Conservation (phyloP, 169 alveolate genomes). For the Cyclospora cayetanensis region DNA sequence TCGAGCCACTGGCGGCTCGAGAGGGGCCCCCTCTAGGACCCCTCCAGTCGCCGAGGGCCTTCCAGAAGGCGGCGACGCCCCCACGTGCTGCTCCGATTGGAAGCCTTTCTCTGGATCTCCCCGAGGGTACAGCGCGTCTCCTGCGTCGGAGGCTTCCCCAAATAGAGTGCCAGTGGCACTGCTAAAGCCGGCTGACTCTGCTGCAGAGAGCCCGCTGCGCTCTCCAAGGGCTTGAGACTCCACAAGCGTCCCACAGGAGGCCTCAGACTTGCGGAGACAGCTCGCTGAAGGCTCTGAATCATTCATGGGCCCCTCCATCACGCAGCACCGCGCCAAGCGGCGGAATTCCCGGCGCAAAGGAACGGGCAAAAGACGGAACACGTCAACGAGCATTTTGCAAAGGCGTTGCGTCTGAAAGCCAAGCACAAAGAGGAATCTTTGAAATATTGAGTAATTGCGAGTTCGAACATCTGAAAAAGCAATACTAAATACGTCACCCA, state of each 20-base stretch:
- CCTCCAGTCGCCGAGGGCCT: neutral
- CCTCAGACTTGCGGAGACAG: neutral
- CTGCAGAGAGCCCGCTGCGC: slow-evolving; percentile 16
- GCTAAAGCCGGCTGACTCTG: slow-evolving; percentile 31
- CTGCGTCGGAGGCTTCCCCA: too few relatives aligned
- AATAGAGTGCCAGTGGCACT: too few relatives aligned
- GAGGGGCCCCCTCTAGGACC: neutral
- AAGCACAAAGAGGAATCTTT: neutral
- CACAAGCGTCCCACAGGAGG: neutral
- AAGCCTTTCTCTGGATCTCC: neutral
- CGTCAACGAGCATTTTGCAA: neutral
- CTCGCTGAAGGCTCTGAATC: too few relatives aligned
- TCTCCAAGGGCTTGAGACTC: neutral
- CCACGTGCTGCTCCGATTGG: neutral
- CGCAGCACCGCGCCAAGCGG: too few relatives aligned
- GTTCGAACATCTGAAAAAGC: neutral
- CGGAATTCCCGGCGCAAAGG: neutral
- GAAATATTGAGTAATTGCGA: neutral
- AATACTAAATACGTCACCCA: neutral
- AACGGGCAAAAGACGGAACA: slow-evolving; percentile 3
- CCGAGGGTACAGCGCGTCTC: neutral
- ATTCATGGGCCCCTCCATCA: too few relatives aligned
- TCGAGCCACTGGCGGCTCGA: neutral
- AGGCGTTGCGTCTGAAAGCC: neutral
- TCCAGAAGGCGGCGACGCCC: neutral